Evolutionary conservation across 306 rosid species (phyloP), one percentile per base, ranked within the genome.

Genomic region (Purshia tridentata): DNA sequence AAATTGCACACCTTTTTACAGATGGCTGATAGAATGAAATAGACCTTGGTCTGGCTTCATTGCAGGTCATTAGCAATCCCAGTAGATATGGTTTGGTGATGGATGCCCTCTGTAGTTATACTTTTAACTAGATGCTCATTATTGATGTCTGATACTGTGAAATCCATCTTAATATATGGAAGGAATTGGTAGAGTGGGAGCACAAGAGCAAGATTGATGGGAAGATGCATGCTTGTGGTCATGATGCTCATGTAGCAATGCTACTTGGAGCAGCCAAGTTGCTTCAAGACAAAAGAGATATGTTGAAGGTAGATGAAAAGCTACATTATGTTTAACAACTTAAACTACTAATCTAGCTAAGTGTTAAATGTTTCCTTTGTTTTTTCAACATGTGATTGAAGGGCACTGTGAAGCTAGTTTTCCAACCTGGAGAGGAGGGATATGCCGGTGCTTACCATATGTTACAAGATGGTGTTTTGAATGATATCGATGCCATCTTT

Each of bases 241-340:
- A 85, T 52, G 89, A 82, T 74, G 53, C 89, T 55, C 89, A 85
- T 56, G 86, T 82, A 22, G 83, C 89, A 56, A 85, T 85, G 89
- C 79, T 85, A 40, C 74, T 85, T 49, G 89, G 89, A 71, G 86
- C 89, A 72, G 89, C 86, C 14, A 85, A 81, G 78, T 70, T 85
- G 59, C 86, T 82, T 40, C 89, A 82, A 53, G 52, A 39, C 42
- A 78, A 56, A 64, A 65, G 6, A 57, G 50, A 78, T 63, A 12
- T 42, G 18, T n/a, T 78, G 13, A 73, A 76, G 80, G 82, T 67
- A 57, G 73, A 68, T 39, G 9, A 18, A 73, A 51, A 16, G 2
- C n/a, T 46, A 22, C 10, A 1, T 44, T 6, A 22, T 57, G 18
- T 67, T 13, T 48, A 16, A 67, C 69, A n/a, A 14, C 37, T 6